Conservation (phyloP, 495 filamentous ascomycete species). For the Lichenothelia convexa region DNA sequence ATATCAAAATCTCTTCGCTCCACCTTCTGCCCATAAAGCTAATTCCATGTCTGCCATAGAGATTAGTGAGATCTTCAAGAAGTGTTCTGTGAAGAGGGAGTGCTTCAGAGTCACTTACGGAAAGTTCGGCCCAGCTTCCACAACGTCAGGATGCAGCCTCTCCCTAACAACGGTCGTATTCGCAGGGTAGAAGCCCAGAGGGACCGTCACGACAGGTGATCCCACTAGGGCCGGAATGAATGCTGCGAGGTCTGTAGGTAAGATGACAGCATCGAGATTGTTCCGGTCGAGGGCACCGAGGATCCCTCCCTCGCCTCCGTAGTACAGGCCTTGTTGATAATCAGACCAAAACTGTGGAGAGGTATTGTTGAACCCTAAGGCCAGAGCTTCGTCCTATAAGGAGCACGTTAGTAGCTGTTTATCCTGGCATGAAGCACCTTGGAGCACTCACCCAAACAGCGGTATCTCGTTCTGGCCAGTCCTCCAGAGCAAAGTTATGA, state of each 20-base stretch:
- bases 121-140: slow-evolving; percentile 28
- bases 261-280: slow-evolving; percentile 31
- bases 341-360: slow-evolving; percentile 18
- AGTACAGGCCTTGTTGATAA: slow-evolving; percentile 24
- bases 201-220: slow-evolving; percentile 33
- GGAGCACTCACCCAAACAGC: no score
- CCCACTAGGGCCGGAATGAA: slow-evolving; percentile 30
- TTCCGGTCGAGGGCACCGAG: slow-evolving; percentile 29
- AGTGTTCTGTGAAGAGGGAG: background rate
- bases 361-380: slow-evolving; percentile 18
- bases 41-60: slow-evolving; percentile 28
- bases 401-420: no score
- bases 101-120: slow-evolving; percentile 15
- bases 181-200: slow-evolving; percentile 30
- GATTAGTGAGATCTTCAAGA: background rate
- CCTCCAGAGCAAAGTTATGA: slow-evolving; percentile 25
- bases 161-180: slow-evolving; percentile 25
- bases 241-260: slow-evolving; percentile 28
- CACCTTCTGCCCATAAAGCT: slow-evolving; percentile 38
- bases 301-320: slow-evolving; percentile 30
- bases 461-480: slow-evolving; percentile 32
- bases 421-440: no score
- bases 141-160: slow-evolving; percentile 24
- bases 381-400: slow-evolving; percentile 26
- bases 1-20: slow-evolving; percentile 37